Evolutionary conservation across 495 filamentous ascomycete genomes (phyloP).

Genomic region (Neurospora sp.): DNA sequence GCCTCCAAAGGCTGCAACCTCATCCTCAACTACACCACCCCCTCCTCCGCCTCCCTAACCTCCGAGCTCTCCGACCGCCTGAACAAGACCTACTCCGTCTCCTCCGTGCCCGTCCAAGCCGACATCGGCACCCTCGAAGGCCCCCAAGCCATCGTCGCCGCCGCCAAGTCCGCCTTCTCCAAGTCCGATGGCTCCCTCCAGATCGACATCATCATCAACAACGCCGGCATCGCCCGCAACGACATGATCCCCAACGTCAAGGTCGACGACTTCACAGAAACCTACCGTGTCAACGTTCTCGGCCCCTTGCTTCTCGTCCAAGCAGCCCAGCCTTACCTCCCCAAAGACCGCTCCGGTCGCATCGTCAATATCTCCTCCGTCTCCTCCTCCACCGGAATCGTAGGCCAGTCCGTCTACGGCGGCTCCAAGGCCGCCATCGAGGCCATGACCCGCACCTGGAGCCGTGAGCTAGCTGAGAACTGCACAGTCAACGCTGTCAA

Average conservation of each 20-base stretch:
- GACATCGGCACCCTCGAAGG: constrained; percentile 34
- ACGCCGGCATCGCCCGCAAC: constrained; percentile 64
- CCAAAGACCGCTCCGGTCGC: constrained; percentile 61
- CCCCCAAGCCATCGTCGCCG: constrained; percentile 24
- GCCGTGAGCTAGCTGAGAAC: constrained; percentile 65
- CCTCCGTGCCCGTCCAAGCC: constrained; percentile 28
- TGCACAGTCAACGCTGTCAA: constrained; percentile 83
- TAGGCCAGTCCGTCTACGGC: constrained; percentile 67
- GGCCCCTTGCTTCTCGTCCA: constrained; percentile 75
- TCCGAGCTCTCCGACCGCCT: constrained; percentile 30
- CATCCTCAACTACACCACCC: constrained; percentile 61
- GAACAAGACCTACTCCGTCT: constrained; percentile 27
- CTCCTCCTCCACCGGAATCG: constrained; percentile 56
- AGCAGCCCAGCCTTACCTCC: constrained; percentile 59
- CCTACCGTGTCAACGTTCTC: constrained; percentile 76
- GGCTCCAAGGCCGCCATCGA: constrained; percentile 86
- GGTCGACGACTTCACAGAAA: constrained; percentile 52
- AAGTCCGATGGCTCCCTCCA: constrained; percentile 37
- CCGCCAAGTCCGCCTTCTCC: constrained; percentile 18
- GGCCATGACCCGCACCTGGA: constrained; percentile 87
- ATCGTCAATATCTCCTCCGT: constrained; percentile 72
- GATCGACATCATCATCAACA: constrained; percentile 85
- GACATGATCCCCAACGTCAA: constrained; percentile 46
- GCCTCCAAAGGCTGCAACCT: constrained; percentile 62
- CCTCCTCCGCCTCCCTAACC: constrained; percentile 19